Conservation (phyloP, 176 grass and related monocot genomes). For the Oryza australiensis region DNA sequence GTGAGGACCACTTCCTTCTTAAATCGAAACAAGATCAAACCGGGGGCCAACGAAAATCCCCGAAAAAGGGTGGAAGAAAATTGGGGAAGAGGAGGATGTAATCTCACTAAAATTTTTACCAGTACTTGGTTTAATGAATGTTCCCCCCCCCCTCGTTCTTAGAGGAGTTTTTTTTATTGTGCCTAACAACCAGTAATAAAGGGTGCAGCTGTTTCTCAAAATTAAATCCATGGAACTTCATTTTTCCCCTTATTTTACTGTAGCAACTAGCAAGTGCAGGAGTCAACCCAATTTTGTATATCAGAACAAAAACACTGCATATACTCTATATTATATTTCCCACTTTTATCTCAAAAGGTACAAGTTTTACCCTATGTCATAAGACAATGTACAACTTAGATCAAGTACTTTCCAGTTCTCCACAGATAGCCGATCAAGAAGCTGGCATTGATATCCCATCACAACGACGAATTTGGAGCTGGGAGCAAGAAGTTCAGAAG, state of each 20-base stretch:
- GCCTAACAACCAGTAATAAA: no score
- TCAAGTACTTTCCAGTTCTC: background rate
- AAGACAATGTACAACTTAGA: background rate
- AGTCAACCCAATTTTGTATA: no score
- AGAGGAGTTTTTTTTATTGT: no score
- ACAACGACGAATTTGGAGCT: constrained; percentile 33
- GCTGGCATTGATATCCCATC: background rate
- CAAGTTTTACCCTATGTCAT: background rate
- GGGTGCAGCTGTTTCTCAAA: no score
- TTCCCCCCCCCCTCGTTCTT: no score
- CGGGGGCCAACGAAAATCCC: no score
- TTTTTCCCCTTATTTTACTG: no score
- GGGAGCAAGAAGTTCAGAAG: constrained; percentile 64
- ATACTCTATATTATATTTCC: background rate
- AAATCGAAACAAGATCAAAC: background rate
- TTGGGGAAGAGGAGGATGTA: background rate
- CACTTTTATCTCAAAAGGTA: background rate
- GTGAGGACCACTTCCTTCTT: no score
- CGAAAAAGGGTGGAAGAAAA: background rate
- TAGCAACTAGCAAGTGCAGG: no score
- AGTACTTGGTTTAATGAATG: no score
- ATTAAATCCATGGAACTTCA: no score
- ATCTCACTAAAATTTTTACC: constrained; percentile 26
- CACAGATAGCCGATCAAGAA: background rate
- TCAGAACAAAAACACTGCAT: background rate